These are phyloP conservation scores for Calocybe cyanea DNA, from an alignment of 768 basidiomycete genomes.

Conservation along the genomic window DNA sequence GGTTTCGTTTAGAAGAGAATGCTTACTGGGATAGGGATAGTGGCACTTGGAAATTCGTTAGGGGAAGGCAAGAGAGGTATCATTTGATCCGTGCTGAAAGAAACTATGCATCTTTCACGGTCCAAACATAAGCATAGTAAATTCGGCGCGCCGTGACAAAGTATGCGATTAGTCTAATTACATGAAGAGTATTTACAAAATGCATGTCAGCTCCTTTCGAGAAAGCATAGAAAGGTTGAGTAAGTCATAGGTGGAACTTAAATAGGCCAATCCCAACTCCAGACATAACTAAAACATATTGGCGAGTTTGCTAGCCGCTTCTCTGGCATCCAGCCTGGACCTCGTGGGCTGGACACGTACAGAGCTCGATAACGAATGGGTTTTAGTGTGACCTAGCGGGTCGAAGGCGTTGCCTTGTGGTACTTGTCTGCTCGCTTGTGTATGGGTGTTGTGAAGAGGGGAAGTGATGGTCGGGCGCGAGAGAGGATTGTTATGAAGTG, in stretches of 20 bases:
- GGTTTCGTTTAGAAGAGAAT: slow-evolving; percentile 44
- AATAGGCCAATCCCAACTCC: too few relatives aligned
- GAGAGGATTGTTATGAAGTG: slow-evolving; percentile 33
- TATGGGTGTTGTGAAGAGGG: slow-evolving; percentile 20
- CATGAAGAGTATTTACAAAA: too few relatives aligned
- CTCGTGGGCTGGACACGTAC: slow-evolving; percentile 68
- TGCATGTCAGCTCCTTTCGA: too few relatives aligned
- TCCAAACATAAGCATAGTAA: slow-evolving; percentile 16
- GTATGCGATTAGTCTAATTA: slow-evolving; percentile 4
- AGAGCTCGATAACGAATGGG: slow-evolving; percentile 70
- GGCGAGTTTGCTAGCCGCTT: slow-evolving; percentile 86
- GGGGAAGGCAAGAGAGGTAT: slow-evolving; percentile 44
- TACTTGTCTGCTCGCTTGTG: slow-evolving; percentile 18
- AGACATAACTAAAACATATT: slow-evolving; percentile 65
- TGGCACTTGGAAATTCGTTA: slow-evolving; percentile 44
- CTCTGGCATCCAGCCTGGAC: slow-evolving; percentile 75
- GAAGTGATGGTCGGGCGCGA: slow-evolving; percentile 27
- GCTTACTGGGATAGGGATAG: slow-evolving; percentile 36
- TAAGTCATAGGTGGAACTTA: too few relatives aligned
- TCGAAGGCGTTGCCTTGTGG: slow-evolving; percentile 43
- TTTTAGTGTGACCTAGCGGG: slow-evolving; percentile 58
- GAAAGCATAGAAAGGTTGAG: background rate
- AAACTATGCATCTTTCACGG: slow-evolving; percentile 11
- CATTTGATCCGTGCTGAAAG: slow-evolving; percentile 34
- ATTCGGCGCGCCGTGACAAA: too few relatives aligned